Base-by-base conservation (phyloP, 306 rosid species). In the Luffa acutangula region DNA sequence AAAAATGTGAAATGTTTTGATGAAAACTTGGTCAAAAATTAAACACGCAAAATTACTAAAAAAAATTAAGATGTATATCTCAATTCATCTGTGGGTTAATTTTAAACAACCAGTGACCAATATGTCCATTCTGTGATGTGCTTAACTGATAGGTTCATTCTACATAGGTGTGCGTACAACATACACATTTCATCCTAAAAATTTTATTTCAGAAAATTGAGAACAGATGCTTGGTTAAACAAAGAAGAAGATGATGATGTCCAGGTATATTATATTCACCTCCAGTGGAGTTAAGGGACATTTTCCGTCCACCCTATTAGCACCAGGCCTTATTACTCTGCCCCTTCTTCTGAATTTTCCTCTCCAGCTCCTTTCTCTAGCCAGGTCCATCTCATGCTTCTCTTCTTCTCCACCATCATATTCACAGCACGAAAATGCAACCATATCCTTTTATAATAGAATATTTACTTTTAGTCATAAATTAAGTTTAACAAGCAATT, bases 311-410 rank as follows among this genome's bases (percentile, higher is more conserved):
- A 95, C 85, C 63, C 98, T 93, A 83, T 92, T 90, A 77, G 81
- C 96, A 83, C 97, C 97, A 15, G 98, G 97, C 89, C 91, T 91
- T 85, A 93, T 91, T 43, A 95, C 86, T 87, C 86, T 90, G 80
- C 94, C 93, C 86, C 90, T 88, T 85, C 88, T 90, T 87, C 87
- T 89, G 87, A 95, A 95, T 90, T 95, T 95, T 85, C 97, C 98
- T 82, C 97, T 92, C 97, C 97, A 95, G 81, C 98, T 87, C 87
- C 97, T 88, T 90, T 95, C 98, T 54, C 98, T 90, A 81, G 97
- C 97, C 80, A 90, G 83, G 79, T 95, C 98, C 97, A 95, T 95
- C 87, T 95, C 97, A 56, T 3, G 93, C 86, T 91, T 95, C 84
- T 95, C 98, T 87, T 95, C 98, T 78, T 82, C 87, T 81, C 97